phyloP scores from a whole-genome alignment of 1,284 basidiomycete genomes.

The Irpex rosettiformis region DNA sequence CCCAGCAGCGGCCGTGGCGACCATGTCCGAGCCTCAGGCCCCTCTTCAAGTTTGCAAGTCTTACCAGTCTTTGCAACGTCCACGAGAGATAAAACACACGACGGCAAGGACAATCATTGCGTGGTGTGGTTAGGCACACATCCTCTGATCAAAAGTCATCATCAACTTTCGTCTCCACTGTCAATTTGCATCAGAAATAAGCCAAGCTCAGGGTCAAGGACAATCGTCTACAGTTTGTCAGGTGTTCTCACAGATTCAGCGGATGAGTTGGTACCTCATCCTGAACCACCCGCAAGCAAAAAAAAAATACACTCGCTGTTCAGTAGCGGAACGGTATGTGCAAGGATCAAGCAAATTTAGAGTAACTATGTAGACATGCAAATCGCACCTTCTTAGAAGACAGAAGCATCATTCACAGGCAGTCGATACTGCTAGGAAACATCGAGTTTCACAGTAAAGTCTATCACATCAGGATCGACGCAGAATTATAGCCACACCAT shows the following conservation, averaged over 20 bases:
- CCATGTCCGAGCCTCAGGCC: too few species aligned
- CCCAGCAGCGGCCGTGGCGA: too few species aligned
- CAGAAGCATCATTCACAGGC: too few species aligned
- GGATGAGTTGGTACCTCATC: background rate
- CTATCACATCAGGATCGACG: too few species aligned
- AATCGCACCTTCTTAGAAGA: too few species aligned
- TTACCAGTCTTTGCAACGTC: background rate
- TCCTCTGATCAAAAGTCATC: background rate
- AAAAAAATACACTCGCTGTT: background rate
- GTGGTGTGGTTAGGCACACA: background rate
- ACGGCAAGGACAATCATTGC: background rate
- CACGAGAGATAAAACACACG: background rate
- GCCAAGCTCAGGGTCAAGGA: background rate
- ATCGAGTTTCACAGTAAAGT: too few species aligned
- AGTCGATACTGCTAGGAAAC: too few species aligned
- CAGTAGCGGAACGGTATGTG: too few species aligned
- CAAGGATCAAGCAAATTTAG: too few species aligned
- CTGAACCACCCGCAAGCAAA: background rate
- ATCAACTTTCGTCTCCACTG: background rate
- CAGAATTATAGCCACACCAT: too few species aligned
- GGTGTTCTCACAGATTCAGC: background rate
- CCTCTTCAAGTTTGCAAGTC: too few species aligned
- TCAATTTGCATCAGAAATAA: background rate
- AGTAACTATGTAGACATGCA: too few species aligned
- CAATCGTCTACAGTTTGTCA: background rate